Base-by-base conservation (phyloP, 2,329 filamentous ascomycete species). In the Aspergillus phoenicis region DNA sequence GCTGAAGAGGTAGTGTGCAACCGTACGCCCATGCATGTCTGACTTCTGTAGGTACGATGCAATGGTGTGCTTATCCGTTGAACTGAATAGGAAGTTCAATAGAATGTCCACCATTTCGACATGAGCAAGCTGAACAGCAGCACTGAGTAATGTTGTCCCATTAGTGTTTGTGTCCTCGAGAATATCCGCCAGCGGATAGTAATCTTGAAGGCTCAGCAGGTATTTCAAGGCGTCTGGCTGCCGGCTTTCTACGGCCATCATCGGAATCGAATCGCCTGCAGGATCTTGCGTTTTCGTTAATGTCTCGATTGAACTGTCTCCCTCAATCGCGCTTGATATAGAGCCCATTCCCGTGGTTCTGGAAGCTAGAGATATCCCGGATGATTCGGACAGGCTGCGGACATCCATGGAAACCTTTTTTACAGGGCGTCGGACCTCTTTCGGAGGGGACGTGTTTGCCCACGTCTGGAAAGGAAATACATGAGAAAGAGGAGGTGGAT, bases 1-100 rank as follows among this genome's bases (percentile, higher is more conserved):
- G 71, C 97, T 91, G 79, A 99, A 99, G 15, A 99, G 83, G 75
- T 99, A 99, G 76, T 99, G 95, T n/a, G 90, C 95, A 56, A 91
- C 86, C 63, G 93, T 96, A 68, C 95, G 88, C 22, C 94, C 95
- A 81, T 93, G 89, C 39, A 85, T 87, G 71, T 99, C 95, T 70
- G 94, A 89, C 62, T 85, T 82, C 4, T 85, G 82, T 52, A 98
- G 78, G 71, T 99, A 98, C 6, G 82, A 78, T 47, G 80, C 75
- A 30, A 96, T 76, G 52, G 85, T 81, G 15, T 82, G 77, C 56
- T 86, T 80, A 17, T 84, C 83, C 38, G 81, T 81, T 57, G 80
- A 81, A 57, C 82, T 80, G 65, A 88, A 82, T 28, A 97, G 77
- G 71, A 89, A 91, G 58, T 89, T 84, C 10, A 97, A 81, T 3